These are phyloP conservation scores for Lignosus rhinocerotis DNA, from an alignment of 1,284 basidiomycete genomes.

Conservation along the genomic window DNA sequence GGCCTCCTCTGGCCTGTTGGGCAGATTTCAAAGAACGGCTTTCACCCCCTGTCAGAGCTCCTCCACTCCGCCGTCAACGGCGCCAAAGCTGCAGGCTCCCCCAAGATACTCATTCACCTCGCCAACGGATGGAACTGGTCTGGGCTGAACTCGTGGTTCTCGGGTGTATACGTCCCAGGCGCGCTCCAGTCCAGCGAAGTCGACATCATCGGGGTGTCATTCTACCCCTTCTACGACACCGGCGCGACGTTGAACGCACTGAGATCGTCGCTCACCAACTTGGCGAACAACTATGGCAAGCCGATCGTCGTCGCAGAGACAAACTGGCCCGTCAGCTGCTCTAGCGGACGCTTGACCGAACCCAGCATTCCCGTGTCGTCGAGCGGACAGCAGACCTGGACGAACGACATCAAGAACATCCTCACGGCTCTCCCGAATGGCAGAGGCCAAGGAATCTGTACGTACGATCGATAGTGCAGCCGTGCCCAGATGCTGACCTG, in stretches of 20 bases:
- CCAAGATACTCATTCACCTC: constrained; percentile 60
- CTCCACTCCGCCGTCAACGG: constrained; percentile 56
- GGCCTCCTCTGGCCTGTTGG: constrained; percentile 65
- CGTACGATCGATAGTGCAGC: constrained; percentile 1
- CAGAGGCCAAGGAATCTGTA: constrained; percentile 42
- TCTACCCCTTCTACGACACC: constrained; percentile 65
- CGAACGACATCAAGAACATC: constrained; percentile 48
- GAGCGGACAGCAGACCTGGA: constrained; percentile 57
- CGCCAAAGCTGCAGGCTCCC: constrained; percentile 46
- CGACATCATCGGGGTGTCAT: constrained; percentile 63
- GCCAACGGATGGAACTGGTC: constrained; percentile 62
- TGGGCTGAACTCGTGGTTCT: constrained; percentile 50
- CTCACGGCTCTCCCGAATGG: constrained; percentile 47
- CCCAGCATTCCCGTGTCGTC: constrained; percentile 49
- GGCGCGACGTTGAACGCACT: constrained; percentile 54
- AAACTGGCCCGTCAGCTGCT: constrained; percentile 59
- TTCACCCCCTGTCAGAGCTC: constrained; percentile 55
- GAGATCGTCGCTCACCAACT: constrained; percentile 48
- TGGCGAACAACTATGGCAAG: constrained; percentile 52
- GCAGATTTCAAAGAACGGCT: constrained; percentile 53
- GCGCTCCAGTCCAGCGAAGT: constrained; percentile 50
- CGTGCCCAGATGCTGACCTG: neutral
- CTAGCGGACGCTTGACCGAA: constrained; percentile 48
- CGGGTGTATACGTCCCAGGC: constrained; percentile 53
- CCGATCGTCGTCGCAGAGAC: constrained; percentile 65